Evolutionary conservation across 163 green algal species (phyloP).

Genomic region (Smithsoniella earleae): DNA sequence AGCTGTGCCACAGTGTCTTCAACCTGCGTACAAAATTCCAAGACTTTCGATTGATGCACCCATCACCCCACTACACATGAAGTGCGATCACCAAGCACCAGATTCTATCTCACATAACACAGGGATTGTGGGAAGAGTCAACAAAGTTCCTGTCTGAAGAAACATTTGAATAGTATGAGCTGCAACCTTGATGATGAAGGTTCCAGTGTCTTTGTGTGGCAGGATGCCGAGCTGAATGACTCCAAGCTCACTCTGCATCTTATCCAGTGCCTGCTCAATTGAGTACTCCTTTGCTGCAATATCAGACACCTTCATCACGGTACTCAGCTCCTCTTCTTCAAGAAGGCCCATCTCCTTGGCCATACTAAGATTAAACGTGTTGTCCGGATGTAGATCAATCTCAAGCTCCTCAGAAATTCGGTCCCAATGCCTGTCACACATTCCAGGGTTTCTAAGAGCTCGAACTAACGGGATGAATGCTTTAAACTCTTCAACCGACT

Average conservation of each 20-base stretch:
- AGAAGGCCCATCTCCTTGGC: conserved; percentile 54
- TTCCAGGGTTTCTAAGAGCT: conserved; percentile 54
- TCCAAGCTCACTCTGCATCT: conserved; percentile 67
- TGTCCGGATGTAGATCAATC: conserved; percentile 48
- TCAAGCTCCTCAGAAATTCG: conserved; percentile 47
- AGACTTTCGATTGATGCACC: neutral
- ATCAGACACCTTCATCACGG: conserved; percentile 58
- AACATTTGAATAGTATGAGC: no score
- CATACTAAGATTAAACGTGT: conserved; percentile 54
- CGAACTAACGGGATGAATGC: conserved; percentile 57
- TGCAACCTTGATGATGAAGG: conserved; percentile 58
- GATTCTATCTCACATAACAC: no score
- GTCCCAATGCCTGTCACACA: conserved; percentile 66
- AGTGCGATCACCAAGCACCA: no score
- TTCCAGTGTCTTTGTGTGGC: conserved; percentile 55
- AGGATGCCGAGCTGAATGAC: conserved; percentile 49
- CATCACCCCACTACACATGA: no score
- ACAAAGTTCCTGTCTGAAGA: no score
- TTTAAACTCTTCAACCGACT: conserved; percentile 59
- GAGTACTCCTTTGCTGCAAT: conserved; percentile 62
- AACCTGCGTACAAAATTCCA: neutral
- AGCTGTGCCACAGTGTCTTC: conserved; percentile 60
- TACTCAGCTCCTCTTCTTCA: conserved; percentile 41
- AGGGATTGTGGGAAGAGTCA: no score
- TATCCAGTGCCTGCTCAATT: conserved; percentile 66